Evolutionary conservation across 2,329 filamentous ascomycete species (phyloP), one percentile per base, ranked within the genome.

Genomic region (Daldinia sp.): DNA sequence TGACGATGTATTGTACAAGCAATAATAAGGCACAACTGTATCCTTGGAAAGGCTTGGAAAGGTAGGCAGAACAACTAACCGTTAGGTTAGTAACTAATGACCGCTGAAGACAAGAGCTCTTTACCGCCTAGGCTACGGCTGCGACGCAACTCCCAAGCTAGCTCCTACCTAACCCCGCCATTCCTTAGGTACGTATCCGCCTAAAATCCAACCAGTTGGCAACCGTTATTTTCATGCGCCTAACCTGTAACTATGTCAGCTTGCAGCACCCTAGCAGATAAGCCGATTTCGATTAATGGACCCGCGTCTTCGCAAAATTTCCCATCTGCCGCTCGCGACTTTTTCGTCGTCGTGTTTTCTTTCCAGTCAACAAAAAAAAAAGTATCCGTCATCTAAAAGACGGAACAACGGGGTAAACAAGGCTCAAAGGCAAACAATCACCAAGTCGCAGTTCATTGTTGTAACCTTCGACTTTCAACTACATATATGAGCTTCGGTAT

Each of bases 81-180:
- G n/a, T n/a, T n/a, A n/a, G n/a, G n/a, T n/a, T 45, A 45, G 39
- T 7, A 45, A 45, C 5, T 11, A 21, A 51, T 15, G 21, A 23
- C 32, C 17, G 17, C 27, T 32, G 9, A 34, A 50, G n/a, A n/a
- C 37, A 3, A 37, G 21, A 37, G 58, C 54, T 43, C 41, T 39
- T 32, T 47, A 59, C 45, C 45, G 45, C 27, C 35, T 55, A 54
- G 19, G n/a, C n/a, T 47, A 27, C 17, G 19, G 8, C 27, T 37
- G 17, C 2, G n/a, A 57, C 11, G 15, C 32, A 53, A 17, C 35
- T 32, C n/a, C 19, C n/a, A n/a, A 17, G 37, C 27, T 50, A 23
- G 58, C 51, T 49, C 50, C 47, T 67, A 67, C 65, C 50, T 41
- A 64, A 67, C 65, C 65, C 65, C 65, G 56, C 65, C 50, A 61